phyloP scores from a whole-genome alignment of 495 filamentous ascomycete species.

The Aspergillus indologenus region DNA sequence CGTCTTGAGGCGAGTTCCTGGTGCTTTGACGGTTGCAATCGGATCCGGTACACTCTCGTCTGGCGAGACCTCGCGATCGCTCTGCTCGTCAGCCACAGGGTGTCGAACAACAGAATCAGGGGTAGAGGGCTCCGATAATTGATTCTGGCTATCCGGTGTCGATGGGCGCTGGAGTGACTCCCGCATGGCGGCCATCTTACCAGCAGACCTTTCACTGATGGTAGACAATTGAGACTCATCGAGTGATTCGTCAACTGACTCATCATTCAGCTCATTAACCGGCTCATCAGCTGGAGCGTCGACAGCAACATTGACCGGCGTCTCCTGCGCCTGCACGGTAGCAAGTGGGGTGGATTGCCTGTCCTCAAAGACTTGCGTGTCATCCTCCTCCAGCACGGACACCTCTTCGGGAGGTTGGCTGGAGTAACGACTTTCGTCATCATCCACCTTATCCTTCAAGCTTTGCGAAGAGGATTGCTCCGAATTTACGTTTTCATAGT shows the following conservation, averaged over 20 bases:
- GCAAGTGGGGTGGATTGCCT: constrained; percentile 17
- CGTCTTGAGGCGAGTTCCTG: constrained; percentile 84
- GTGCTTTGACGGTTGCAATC: constrained; percentile 84
- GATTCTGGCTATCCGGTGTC: constrained; percentile 59
- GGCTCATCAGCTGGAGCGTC: neutral
- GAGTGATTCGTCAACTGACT: neutral
- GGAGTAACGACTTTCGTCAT: constrained; percentile 52
- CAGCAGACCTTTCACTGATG: constrained; percentile 13
- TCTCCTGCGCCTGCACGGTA: constrained; percentile 1
- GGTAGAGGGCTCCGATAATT: constrained; percentile 65
- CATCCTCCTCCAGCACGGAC: constrained; percentile 7
- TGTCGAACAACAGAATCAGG: constrained; percentile 94
- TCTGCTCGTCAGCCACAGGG: constrained; percentile 45
- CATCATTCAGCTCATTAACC: neutral
- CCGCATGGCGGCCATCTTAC: constrained; percentile 49
- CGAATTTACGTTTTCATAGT: constrained; percentile 47
- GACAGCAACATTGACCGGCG: neutral
- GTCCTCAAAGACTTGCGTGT: constrained; percentile 9
- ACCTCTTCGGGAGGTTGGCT: constrained; percentile 34
- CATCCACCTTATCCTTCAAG: constrained; percentile 38
- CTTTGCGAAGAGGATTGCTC: constrained; percentile 46
- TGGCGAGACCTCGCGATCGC: constrained; percentile 27
- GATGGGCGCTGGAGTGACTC: constrained; percentile 54
- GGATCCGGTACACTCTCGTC: constrained; percentile 69
- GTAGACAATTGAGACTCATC: constrained; percentile 12